These are phyloP conservation scores for Phycomyces blakesleeanus DNA, from an alignment of 192 early-diverging fungal species.

Conservation along the genomic window DNA sequence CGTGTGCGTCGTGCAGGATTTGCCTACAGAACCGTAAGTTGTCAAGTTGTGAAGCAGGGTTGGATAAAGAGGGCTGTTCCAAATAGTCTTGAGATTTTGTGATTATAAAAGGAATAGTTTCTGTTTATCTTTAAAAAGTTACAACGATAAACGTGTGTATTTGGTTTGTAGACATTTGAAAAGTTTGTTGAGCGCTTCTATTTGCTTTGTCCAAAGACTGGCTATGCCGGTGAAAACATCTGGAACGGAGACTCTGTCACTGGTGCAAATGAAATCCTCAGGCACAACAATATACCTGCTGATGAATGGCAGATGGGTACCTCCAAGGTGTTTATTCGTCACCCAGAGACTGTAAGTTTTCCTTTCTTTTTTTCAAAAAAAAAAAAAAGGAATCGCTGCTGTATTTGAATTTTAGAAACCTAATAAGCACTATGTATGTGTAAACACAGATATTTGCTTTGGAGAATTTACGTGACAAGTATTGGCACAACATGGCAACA, in stretches of 20 bases:
- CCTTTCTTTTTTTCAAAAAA: background rate
- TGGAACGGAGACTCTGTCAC: slow-evolving; percentile 77
- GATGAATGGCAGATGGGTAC: slow-evolving; percentile 96
- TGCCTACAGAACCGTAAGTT: slow-evolving; percentile 65
- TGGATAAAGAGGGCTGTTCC: too few relatives aligned
- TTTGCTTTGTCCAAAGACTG: slow-evolving; percentile 66
- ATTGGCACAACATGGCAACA: slow-evolving; percentile 94
- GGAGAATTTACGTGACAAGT: slow-evolving; percentile 89
- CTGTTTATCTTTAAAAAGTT: too few relatives aligned
- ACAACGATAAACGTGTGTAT: too few relatives aligned
- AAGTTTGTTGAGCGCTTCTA: slow-evolving; percentile 71
- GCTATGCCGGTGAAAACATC: slow-evolving; percentile 77
- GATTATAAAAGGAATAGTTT: too few relatives aligned
- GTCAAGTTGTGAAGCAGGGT: too few relatives aligned
- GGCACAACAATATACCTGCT: slow-evolving; percentile 75
- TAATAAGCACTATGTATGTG: background rate
- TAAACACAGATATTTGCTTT: slow-evolving; percentile 66
- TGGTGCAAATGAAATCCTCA: slow-evolving; percentile 77
- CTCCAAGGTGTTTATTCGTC: slow-evolving; percentile 93
- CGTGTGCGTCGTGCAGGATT: slow-evolving; percentile 96
- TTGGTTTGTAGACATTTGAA: slow-evolving; percentile 31
- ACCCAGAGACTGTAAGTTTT: slow-evolving; percentile 75
- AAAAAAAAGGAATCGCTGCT: too few relatives aligned
- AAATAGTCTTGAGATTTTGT: too few relatives aligned
- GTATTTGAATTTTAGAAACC: background rate